Base-by-base conservation (phyloP, 208 protist species). In the Angomonas ambiguus region DNA sequence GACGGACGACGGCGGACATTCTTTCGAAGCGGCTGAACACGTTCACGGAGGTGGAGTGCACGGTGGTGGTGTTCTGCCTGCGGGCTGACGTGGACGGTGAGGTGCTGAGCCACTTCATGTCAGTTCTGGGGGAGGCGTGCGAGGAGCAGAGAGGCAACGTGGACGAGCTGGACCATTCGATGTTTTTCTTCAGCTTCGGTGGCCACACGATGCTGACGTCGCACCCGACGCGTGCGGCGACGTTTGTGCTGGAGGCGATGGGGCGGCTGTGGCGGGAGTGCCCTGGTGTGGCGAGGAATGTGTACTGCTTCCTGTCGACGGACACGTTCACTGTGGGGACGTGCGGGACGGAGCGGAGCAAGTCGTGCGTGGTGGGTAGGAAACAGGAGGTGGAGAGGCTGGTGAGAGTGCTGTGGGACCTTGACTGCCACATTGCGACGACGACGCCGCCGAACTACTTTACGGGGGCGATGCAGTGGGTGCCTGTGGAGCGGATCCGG, bases 271-370 rank as follows among this genome's bases (percentile, higher is more conserved):
- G 78, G 2, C 51, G 71, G 3, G 24, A 69, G 30, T 58, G 79
- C 38, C 38, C 38, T 8, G 38, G 11, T n/a, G 16, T 16, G 34
- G 70, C 61, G 51, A 67, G 82, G 24, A 49, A 77, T 28, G 61
- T 90, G 27, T 77, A 83, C 18, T 83, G 80, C 51, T 62, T 93
- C 24, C 71, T 87, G 16, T 81, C 82, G n/a, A 67, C 70, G 28
- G 82, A 74, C 60, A 77, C 79, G 11, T 93, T 87, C 77, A 66
- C 80, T 13, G 83, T 93, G 5, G 87, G 87, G 62, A 90, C 83
- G 8, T 82, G 83, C 48, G 77, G 83, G 48, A 67, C 74, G 51
- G 65, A 71, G 28, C 74, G 76, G 49, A 71, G 70, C 60, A 77
- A 77, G 42, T 62, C 76, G 0, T 65, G 77, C 34, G 74, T 83